Percentiles rank a stretch among this genome's conserved stretches.
These are phyloP conservation scores for Bacidia rubella DNA, from an alignment of 495 filamentous ascomycete genomes.

Conservation along the genomic window DNA sequence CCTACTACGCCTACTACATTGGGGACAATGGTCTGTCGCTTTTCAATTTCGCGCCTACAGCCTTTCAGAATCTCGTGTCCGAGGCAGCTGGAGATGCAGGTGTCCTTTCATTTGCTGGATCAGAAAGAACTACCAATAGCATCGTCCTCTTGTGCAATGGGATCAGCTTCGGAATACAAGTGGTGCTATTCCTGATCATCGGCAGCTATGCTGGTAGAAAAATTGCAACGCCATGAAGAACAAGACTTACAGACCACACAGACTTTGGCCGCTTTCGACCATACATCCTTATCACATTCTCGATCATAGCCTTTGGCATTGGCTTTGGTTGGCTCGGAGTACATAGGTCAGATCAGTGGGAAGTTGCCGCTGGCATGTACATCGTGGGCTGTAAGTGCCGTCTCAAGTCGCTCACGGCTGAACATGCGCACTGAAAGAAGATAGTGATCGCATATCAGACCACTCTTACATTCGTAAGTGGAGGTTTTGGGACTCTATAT, in stretches of 20 bases:
- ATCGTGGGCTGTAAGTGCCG: constrained; percentile 35
- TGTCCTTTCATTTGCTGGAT: constrained; percentile 37
- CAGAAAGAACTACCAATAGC: constrained; percentile 39
- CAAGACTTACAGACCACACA: constrained; percentile 12
- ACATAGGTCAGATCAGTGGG: constrained; percentile 41
- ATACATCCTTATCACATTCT: constrained; percentile 46
- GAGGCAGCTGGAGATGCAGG: constrained; percentile 40
- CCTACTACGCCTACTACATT: constrained; percentile 56
- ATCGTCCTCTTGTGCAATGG: constrained; percentile 50
- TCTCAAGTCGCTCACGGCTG: not conserved
- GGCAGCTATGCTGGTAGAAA: constrained; percentile 38
- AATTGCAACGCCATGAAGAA: too few species aligned
- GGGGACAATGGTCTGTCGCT: constrained; percentile 53
- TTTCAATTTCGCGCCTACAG: constrained; percentile 57
- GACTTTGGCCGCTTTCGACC: constrained; percentile 51
- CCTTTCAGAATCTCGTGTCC: constrained; percentile 48
- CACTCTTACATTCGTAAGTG: constrained; percentile 38
- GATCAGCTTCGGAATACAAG: constrained; percentile 50
- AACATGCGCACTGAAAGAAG: not conserved
- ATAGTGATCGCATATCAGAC: constrained; percentile 50
- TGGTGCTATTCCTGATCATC: constrained; percentile 44
- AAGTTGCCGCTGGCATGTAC: constrained; percentile 42
- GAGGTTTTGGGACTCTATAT: not conserved
- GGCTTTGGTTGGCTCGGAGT: constrained; percentile 54
- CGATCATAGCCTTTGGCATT: constrained; percentile 43